Evolutionary conservation across 2,329 filamentous ascomycete genomes (phyloP).

Genomic region (Chaetomium sp.): DNA sequence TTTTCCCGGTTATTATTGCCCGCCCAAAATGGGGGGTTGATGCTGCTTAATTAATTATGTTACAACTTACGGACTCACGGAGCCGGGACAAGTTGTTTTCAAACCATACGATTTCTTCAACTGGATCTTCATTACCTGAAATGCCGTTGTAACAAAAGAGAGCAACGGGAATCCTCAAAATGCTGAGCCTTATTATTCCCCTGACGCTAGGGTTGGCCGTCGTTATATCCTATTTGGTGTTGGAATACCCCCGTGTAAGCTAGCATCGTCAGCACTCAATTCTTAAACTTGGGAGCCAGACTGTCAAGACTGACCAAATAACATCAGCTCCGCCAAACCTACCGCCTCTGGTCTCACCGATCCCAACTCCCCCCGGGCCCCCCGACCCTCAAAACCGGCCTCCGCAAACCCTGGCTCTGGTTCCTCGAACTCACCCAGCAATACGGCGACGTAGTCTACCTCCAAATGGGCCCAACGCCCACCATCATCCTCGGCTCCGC

Average conservation of each 20-base stretch:
- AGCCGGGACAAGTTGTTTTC: too few species aligned
- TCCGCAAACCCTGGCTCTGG: slow-evolving; percentile 38
- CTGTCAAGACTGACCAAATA: background rate
- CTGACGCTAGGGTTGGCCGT: slow-evolving; percentile 5
- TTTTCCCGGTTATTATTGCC: too few species aligned
- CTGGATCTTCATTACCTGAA: background rate
- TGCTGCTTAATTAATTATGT: too few species aligned
- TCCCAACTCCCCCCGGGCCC: slow-evolving; percentile 35
- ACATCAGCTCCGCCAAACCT: slow-evolving; percentile 32
- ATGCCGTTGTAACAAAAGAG: background rate
- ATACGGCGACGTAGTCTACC: slow-evolving; percentile 37
- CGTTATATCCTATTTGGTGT: slow-evolving; percentile 22
- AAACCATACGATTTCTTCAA: too few species aligned
- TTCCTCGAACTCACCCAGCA: slow-evolving; percentile 34
- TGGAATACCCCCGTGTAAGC: slow-evolving; percentile 26
- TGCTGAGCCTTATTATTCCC: background rate
- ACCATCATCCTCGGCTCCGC: slow-evolving; percentile 39
- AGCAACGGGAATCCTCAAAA: background rate
- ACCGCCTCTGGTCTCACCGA: slow-evolving; percentile 34
- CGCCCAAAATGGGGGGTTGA: too few species aligned
- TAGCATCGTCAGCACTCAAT: background rate
- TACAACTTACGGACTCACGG: too few species aligned
- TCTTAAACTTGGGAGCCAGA: background rate
- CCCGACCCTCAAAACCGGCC: slow-evolving; percentile 31
- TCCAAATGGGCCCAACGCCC: slow-evolving; percentile 36